Evolutionary conservation across 495 filamentous ascomycete species (phyloP), one percentile per base, ranked within the genome.

Genomic region (Staphylotrichum tortipilum): DNA sequence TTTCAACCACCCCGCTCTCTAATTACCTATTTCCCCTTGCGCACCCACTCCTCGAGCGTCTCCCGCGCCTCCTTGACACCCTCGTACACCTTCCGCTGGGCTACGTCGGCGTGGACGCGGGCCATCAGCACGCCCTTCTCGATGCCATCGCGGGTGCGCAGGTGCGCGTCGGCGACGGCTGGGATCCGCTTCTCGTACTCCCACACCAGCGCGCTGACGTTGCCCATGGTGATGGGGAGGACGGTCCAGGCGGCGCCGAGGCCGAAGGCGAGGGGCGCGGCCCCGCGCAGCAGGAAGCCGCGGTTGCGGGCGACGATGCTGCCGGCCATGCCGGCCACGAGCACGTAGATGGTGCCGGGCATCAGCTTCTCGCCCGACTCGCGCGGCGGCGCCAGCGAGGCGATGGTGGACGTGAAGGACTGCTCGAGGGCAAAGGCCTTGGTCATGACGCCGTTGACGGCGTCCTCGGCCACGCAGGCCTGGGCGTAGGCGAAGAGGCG

Each of bases 261-360:
- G 44, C 85, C 87, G 33, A 91, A 77, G 21, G 78, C 79, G 15
- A 88, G 60, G 15, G 87, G 92, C 4, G 85, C 74, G 12, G 79
- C 68, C 31, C 79, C 78, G 36, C 91, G 79, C 22, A 97, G 72
- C 50, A 94, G 63, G 35, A 95, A 73, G 56, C 85, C 87, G 36
- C 91, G 80, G 72, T 94, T 92, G 44, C 92, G 79, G 37, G 85
- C 77, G 24, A 94, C 70, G 61, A 98, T 96, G 56, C 80, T 85
- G 54, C 90, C 90, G 26, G 90, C 84, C 89, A 98, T 95, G 51
- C 86, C 81, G 10, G 88, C 79, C 3, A 98, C 88, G 12, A 95
- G 79, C 30, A 95, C 88, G 70, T 96, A 96, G 52, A 96, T 76
- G 31, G 80, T 67, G 5, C 89, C 88, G 22, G 92, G 92, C 62